phyloP scores from a whole-genome alignment of 108 stramenopile species.

The Nitzschia inconspicua region DNA sequence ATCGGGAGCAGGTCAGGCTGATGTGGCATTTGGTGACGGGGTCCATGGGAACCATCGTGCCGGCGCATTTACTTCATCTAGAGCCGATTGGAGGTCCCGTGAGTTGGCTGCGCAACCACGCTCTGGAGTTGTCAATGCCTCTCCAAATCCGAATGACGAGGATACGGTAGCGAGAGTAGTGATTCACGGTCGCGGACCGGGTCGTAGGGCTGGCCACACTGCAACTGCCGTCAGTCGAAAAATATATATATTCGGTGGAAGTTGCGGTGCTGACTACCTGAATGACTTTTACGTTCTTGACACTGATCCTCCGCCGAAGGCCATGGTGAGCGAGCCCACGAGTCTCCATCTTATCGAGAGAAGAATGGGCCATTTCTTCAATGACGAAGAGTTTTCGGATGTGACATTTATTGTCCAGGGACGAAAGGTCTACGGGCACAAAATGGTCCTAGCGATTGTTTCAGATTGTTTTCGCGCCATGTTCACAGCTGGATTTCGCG shows the following conservation, averaged over 20 bases:
- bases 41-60: background rate
- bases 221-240: constrained; percentile 84
- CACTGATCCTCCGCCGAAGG: constrained; percentile 79
- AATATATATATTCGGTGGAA: constrained; percentile 85
- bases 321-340: constrained; percentile 59
- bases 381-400: constrained; percentile 83
- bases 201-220: constrained; percentile 90
- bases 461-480: constrained; percentile 92
- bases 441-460: constrained; percentile 75
- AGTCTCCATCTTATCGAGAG: constrained; percentile 61
- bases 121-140: constrained; percentile 19
- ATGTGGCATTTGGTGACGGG: background rate
- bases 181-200: constrained; percentile 73
- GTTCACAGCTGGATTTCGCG: constrained; percentile 85
- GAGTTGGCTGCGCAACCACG: constrained; percentile 32
- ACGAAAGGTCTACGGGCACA: constrained; percentile 79
- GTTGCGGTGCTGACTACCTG: constrained; percentile 56
- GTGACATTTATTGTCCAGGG: constrained; percentile 92
- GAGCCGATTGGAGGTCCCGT: constrained; percentile 62
- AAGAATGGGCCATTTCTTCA: constrained; percentile 73
- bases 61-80: constrained; percentile 6
- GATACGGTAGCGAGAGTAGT: constrained; percentile 69
- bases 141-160: constrained; percentile 86
- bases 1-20: constrained; percentile 9
- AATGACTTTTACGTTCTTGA: constrained; percentile 88